These are phyloP conservation scores for Globisporangium ultimum DNA, from an alignment of 352 stramenopile genomes.

Conservation along the genomic window DNA sequence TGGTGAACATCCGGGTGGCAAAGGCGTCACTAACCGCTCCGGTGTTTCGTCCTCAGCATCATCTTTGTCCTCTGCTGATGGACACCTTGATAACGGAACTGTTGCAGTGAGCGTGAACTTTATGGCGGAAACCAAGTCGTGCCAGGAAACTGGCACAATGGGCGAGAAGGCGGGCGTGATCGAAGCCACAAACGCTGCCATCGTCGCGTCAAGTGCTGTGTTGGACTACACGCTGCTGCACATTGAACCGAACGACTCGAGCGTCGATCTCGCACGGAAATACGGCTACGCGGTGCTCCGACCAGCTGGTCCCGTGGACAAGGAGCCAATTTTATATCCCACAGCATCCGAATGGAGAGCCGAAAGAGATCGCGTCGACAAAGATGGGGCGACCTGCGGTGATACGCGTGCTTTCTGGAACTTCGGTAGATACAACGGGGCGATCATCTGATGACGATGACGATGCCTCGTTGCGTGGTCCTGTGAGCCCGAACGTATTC, in stretches of 20 bases:
- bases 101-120: slow-evolving; percentile 42
- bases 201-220: slow-evolving; percentile 35
- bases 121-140: slow-evolving; percentile 52
- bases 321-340: slow-evolving; percentile 63
- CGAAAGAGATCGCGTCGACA: slow-evolving; percentile 51
- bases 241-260: slow-evolving; percentile 28
- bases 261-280: slow-evolving; percentile 25
- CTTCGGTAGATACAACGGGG: too few species aligned
- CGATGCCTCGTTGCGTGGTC: not conserved
- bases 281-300: slow-evolving; percentile 55
- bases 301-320: slow-evolving; percentile 31
- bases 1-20: too few species aligned
- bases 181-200: slow-evolving; percentile 31
- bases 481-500: slow-evolving; percentile 30
- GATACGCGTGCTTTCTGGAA: slow-evolving; percentile 18
- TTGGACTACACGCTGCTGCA: slow-evolving; percentile 64
- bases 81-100: slow-evolving; percentile 4
- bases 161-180: slow-evolving; percentile 38
- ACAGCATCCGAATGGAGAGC: slow-evolving; percentile 58
- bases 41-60: not conserved
- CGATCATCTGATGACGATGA: too few species aligned
- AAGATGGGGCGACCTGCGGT: slow-evolving; percentile 15
- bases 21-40: too few species aligned
- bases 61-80: slow-evolving; percentile 6
- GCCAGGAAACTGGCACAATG: slow-evolving; percentile 23